Evolutionary conservation across 768 basidiomycete species (phyloP).

Genomic region (Kwoniella newhampshirensis): DNA sequence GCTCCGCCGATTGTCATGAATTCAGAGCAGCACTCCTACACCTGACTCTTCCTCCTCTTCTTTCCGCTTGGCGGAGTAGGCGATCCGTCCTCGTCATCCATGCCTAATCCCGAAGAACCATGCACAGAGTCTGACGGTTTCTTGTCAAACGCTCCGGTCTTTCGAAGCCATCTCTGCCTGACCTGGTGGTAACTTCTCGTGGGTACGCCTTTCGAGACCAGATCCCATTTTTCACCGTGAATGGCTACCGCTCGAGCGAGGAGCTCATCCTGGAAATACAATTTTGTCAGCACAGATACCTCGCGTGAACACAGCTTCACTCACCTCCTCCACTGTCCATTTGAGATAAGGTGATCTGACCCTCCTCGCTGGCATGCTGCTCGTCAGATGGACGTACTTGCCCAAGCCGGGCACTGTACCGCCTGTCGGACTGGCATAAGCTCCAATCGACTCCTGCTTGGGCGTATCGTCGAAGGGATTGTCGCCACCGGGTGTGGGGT

Average conservation of each 20-base stretch:
- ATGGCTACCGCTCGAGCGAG: conserved; percentile 47
- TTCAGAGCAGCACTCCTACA: background rate
- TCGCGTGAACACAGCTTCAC: background rate
- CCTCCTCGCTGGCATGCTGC: conserved; percentile 43
- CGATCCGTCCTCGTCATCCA: conserved; percentile 13
- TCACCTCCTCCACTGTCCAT: conserved; percentile 50
- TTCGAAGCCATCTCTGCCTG: conserved; percentile 48
- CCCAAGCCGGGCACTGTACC: conserved; percentile 47
- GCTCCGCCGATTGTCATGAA: too few species aligned
- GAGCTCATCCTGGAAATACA: conserved; percentile 38
- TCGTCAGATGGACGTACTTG: conserved; percentile 48
- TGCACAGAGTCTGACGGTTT: conserved; percentile 15
- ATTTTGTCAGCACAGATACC: background rate
- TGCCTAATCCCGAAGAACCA: background rate
- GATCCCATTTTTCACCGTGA: conserved; percentile 51
- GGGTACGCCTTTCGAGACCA: conserved; percentile 48
- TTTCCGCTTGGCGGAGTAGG: conserved; percentile 9
- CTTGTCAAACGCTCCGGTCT: conserved; percentile 51
- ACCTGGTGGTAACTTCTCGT: conserved; percentile 49
- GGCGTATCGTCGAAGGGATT: conserved; percentile 10
- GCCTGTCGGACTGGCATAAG: conserved; percentile 37
- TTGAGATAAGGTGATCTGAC: conserved; percentile 48
- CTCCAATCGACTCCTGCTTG: conserved; percentile 5
- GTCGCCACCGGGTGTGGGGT: conserved; percentile 16
- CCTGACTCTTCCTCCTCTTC: conserved; percentile 17